Evolutionary conservation across 768 basidiomycete species (phyloP), one percentile per base, ranked within the genome.

Genomic region (Termitomyces sp.): DNA sequence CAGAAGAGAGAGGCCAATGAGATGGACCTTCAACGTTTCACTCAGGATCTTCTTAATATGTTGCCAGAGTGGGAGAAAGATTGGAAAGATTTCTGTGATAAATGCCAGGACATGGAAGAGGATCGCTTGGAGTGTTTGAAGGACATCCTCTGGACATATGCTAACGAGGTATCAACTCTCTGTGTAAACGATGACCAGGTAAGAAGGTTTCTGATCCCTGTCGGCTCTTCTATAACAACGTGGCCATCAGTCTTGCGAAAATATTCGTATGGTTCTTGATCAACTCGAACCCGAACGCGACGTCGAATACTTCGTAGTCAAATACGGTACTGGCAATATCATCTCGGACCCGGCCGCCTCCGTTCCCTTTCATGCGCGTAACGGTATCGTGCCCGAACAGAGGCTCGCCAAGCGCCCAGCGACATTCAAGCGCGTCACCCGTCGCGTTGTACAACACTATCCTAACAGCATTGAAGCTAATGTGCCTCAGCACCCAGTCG

Each of bases 61-160:
- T 75, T 84, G 54, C 80, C 76, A 24, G 85, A 85, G 63, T 98
- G 95, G 96, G 95, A 98, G 69, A 76, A 78, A 60, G 89, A 95
- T 54, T 99, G 95, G 95, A 95, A 92, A 72, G 78, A 78, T 13
- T 98, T 95, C 73, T 98, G 94, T 69, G 97, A 99, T 73, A 82
- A 83, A n/a, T 93, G 91, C 63, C 97, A 99, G 73, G 97, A 99
- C 76, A 73, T 97, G 46, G 97, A 99, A 67, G 95, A 98, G 66
- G 97, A 98, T 57, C 82, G 97, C 27, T 73, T 95, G 70, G 94
- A 95, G 61, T 91, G 95, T 70, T 85, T 91, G 77, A 98, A 96
- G 75, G 93, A 95, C 70, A 89, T 88, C 57, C 78, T 97, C 64
- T 99, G 97, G 96, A 81, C 86, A 6, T 98, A 93, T 69, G 95